These are phyloP conservation scores for Neurospora sp. DNA, from an alignment of 495 filamentous ascomycete genomes.

Conservation along the genomic window DNA sequence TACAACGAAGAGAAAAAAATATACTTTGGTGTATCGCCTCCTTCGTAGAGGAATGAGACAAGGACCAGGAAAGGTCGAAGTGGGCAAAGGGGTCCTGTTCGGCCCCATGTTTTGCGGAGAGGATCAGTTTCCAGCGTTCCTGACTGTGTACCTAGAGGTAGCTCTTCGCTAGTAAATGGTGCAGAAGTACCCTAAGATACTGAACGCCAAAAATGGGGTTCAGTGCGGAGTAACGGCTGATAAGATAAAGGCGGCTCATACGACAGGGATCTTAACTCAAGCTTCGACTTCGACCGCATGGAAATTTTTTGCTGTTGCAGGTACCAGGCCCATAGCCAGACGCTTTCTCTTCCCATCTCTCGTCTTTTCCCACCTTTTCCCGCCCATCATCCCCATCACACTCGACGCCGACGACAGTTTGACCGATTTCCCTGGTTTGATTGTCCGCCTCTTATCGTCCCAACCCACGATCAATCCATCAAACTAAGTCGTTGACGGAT, in stretches of 20 bases:
- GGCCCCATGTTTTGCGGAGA: background rate
- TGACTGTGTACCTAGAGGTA: background rate
- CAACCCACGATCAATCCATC: background rate
- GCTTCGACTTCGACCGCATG: background rate
- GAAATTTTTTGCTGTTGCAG: constrained; percentile 3
- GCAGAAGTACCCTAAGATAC: background rate
- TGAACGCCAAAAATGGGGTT: background rate
- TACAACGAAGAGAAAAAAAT: background rate
- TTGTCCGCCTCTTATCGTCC: background rate
- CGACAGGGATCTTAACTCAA: background rate
- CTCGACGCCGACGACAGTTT: background rate
- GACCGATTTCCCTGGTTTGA: background rate
- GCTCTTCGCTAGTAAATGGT: background rate
- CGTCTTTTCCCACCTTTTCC: background rate
- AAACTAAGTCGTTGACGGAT: background rate
- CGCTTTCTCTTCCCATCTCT: constrained; percentile 11
- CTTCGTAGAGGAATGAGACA: background rate
- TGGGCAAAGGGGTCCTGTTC: background rate
- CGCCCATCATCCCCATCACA: background rate
- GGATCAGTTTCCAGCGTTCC: background rate
- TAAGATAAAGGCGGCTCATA: background rate
- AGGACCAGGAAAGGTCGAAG: background rate
- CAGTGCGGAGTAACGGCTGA: background rate
- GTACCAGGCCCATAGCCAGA: background rate
- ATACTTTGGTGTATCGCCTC: background rate